Conservation (phyloP, 225 moss, liverwort and hornwort species). For the Sphagnum tenellum region DNA sequence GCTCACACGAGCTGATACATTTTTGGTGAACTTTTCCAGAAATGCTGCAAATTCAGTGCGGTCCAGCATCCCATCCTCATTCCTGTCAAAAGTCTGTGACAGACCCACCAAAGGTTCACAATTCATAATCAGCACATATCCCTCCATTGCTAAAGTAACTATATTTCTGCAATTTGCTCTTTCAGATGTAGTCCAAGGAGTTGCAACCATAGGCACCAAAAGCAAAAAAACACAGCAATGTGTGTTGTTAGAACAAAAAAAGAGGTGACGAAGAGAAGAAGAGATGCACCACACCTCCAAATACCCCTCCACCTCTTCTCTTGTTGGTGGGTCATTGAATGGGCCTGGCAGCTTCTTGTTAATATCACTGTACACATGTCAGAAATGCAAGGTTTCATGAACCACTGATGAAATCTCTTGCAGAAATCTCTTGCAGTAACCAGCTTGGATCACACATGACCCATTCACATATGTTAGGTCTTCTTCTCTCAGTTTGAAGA, state of each 20-base stretch:
- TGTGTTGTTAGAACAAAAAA: not conserved
- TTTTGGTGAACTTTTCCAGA: conserved; percentile 57
- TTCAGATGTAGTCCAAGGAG: not conserved
- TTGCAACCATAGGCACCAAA: not conserved
- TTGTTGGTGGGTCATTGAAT: conserved; percentile 67
- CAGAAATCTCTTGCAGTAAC: not conserved
- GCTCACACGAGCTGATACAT: conserved; percentile 41
- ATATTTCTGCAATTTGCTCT: not conserved
- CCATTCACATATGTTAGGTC: too few species aligned
- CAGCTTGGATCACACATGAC: not conserved
- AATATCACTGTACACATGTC: conserved; percentile 50
- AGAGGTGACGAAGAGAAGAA: not conserved
- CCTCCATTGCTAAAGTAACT: not conserved
- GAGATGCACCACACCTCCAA: conserved; percentile 29
- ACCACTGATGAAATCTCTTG: too few species aligned
- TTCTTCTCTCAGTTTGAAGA: too few species aligned
- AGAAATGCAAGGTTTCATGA: not conserved
- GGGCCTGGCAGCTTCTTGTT: conserved; percentile 84
- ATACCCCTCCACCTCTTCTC: conserved; percentile 55
- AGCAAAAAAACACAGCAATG: not conserved
- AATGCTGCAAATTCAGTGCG: conserved; percentile 64
- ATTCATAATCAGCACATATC: not conserved
- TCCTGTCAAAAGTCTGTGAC: conserved; percentile 56
- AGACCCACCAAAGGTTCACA: not conserved
- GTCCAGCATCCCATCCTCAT: conserved; percentile 58